Conservation (phyloP, 192 early-diverging fungal species). For the Podila minutissima region DNA sequence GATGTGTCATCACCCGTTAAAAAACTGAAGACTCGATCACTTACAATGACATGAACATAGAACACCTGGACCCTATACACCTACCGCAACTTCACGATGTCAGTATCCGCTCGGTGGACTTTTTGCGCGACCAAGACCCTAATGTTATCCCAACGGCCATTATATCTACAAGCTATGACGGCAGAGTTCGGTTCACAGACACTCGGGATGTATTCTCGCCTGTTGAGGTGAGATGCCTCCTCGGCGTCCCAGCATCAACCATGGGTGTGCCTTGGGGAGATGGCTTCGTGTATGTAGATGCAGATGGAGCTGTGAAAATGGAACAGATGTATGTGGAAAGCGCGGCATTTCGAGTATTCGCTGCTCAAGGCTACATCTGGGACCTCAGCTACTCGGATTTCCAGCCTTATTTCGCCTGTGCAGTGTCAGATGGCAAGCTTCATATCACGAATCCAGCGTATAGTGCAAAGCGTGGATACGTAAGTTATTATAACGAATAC, state of each 20-base stretch:
- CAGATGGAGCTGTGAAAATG: conserved; percentile 33
- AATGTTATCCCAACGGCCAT: conserved; percentile 18
- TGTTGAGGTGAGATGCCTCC: conserved; percentile 33
- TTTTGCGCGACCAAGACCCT: conserved; percentile 21
- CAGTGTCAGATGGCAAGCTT: conserved; percentile 34
- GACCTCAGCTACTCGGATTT: conserved; percentile 41
- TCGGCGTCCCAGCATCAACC: conserved; percentile 18
- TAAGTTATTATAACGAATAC: conserved; percentile 1
- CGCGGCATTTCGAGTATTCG: conserved; percentile 26
- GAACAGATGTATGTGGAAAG: conserved; percentile 37
- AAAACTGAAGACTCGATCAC: not conserved
- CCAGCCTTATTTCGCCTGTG: conserved; percentile 36
- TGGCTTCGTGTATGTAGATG: conserved; percentile 25
- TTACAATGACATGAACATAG: not conserved
- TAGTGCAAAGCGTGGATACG: conserved; percentile 40
- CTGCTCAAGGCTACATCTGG: conserved; percentile 40
- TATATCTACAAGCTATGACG: conserved; percentile 37
- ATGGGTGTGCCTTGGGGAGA: conserved; percentile 36
- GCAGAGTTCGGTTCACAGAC: conserved; percentile 33
- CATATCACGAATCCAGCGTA: conserved; percentile 33
- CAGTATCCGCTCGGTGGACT: conserved; percentile 33
- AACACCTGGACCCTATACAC: conserved; percentile 36
- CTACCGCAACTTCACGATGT: conserved; percentile 48
- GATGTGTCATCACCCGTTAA: not conserved
- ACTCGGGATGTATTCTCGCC: conserved; percentile 10